Conservation (phyloP, 495 filamentous ascomycete genomes). For the Talaromyces thailandensis region DNA sequence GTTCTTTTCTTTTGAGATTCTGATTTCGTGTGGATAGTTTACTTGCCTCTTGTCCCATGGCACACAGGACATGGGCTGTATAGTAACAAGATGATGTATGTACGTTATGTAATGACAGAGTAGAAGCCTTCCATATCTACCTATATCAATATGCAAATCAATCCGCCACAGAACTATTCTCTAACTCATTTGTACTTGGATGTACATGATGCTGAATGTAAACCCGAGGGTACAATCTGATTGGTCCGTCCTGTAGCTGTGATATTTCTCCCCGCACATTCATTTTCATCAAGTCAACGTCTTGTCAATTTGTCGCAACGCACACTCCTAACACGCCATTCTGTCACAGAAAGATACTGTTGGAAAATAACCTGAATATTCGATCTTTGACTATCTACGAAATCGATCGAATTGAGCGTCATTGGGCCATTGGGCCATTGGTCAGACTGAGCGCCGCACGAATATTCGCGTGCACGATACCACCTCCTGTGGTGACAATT, state of each 20-base stretch:
- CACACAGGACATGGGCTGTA: neutral
- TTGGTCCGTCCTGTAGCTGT: neutral
- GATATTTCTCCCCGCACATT: slow-evolving; percentile 3
- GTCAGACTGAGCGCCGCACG: neutral
- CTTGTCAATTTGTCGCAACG: neutral
- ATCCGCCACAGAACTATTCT: neutral
- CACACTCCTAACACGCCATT: neutral
- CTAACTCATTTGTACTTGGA: neutral
- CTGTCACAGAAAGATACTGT: neutral
- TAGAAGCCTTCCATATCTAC: neutral
- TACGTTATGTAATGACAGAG: neutral
- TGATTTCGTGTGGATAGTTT: neutral
- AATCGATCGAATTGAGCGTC: neutral
- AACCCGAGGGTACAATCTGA: neutral
- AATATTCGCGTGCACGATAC: neutral
- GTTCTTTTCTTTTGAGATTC: neutral
- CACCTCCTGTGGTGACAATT: neutral
- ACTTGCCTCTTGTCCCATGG: neutral
- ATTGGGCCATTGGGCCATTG: neutral
- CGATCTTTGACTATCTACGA: neutral
- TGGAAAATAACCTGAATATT: no score
- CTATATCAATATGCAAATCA: neutral
- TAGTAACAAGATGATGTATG: neutral
- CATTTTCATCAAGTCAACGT: neutral
- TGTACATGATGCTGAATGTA: neutral